Evolutionary conservation across 768 basidiomycete species (phyloP), one percentile per base, ranked within the genome.

Genomic region (Glaciozyma martinii): DNA sequence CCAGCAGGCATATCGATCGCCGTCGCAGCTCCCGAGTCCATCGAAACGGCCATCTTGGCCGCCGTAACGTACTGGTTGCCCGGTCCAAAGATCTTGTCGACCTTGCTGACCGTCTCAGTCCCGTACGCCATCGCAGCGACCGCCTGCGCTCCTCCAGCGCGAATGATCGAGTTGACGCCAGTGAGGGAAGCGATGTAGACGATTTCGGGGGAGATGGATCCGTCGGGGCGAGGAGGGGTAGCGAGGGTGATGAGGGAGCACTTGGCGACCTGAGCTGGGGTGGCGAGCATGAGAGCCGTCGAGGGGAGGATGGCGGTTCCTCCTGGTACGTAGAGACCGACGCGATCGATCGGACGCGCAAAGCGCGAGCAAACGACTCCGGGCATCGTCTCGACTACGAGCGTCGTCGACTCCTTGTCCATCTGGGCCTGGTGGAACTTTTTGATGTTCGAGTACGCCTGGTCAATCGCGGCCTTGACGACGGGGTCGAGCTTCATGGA

Each of bases 1-100:
- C 95, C 95, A 42, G 95, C 95, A 56, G 95, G 95, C 90, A 99
- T 98, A 77, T 99, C 95, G 72, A 98, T 99, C 21, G 90, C 88
- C 10, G 97, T 92, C 67, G 93, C 77, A 13, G 95, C 94, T 72
- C 93, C 89, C 18, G 93, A 93, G 75, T 99, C 95, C 77, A 98
- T 99, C 76, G 97, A 93, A 30, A 99, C 94, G 60, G 94, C 78
- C 95, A 99, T 97, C 80, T 99, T 99, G 59, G 94, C 95, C 2
- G 95, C 95, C 3, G 94, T 99, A 29, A 99, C 95, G 91, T 93
- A 99, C 76, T 54, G 55, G 76, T 99, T 99, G 30, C 95, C 95
- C 9, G 95, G 95, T 13, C 95, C 95, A 74, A 98, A 94, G 72
- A 99, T 92, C 80, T 99, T 99, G 81, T 99, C 95, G 30, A 97